Evolutionary conservation across 176 grass and related monocot genomes (phyloP).

Genomic region (Musa beccarii): DNA sequence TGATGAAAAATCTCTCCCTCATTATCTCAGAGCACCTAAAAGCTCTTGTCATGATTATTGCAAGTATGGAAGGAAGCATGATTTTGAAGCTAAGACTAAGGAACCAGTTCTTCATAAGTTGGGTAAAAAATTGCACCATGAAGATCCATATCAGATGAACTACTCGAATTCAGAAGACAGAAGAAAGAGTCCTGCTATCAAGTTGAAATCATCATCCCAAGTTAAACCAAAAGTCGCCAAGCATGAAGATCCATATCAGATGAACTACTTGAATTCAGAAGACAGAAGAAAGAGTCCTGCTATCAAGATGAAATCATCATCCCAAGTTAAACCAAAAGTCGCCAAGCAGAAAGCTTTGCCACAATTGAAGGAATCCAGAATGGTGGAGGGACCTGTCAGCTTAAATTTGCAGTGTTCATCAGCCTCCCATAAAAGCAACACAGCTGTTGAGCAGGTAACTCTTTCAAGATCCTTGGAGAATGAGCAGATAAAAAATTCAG

Average conservation of each 20-base stretch:
- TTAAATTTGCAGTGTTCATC: background rate
- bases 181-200: constrained; percentile 41
- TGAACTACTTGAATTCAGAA: background rate
- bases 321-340: constrained; percentile 33
- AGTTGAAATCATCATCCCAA: constrained; percentile 27
- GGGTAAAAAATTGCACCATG: constrained; percentile 13
- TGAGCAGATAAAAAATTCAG: background rate
- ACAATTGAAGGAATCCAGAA: constrained; percentile 27
- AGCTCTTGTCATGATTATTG: constrained; percentile 80
- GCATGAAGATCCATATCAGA: background rate
- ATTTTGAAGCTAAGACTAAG: constrained; percentile 34
- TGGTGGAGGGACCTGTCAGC: constrained; percentile 23
- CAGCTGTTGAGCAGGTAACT: constrained; percentile 32
- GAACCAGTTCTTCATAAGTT: constrained; percentile 18
- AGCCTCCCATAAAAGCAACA: constrained; percentile 23
- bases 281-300: constrained; percentile 47
- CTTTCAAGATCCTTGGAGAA: background rate
- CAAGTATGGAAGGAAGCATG: constrained; percentile 50
- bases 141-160: background rate
- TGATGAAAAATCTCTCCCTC: constrained; percentile 40
- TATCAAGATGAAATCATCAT: constrained; percentile 31
- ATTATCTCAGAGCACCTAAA: constrained; percentile 48
- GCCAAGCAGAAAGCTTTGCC: constrained; percentile 25
- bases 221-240: constrained; percentile 27
- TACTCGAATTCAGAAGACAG: constrained; percentile 17